Evolutionary conservation across 345 rosid species (phyloP), one percentile per base, ranked within the genome.

Genomic region (Brassica juncea): DNA sequence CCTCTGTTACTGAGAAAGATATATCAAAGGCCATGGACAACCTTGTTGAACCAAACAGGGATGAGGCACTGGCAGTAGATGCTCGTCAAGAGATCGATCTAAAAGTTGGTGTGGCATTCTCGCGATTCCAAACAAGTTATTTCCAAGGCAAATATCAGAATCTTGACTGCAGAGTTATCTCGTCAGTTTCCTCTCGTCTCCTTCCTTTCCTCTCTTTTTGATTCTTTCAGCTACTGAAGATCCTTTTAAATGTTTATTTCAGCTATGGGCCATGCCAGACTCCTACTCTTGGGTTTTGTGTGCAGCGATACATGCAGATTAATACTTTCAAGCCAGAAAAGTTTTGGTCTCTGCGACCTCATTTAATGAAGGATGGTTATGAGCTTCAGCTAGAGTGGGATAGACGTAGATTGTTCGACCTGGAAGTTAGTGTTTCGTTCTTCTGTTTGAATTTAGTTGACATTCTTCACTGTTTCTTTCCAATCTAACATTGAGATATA

Each of bases 71-170:
- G 80, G 92, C 99, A 69, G 99, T 94, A 59, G 99, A 94, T 89
- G 99, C 97, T 77, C 97, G 99, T 10, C 99, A 91, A 84, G 97
- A 94, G 89, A 94, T 94, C 82, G 99, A 94, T 88, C 85, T 94
- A 82, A 94, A 94, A 94, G 99, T 94, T 75, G 99, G 99, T 14
- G 97, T 94, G 60, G 95, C 99, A 73, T 94, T 94, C 87, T 92
- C 99, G 2, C 88, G 99, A 61, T 94, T 88, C 79, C 97, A 94
- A 77, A 94, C 99, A 71, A 85, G 86, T 87, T 92, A 81, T 86
- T 94, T 94, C 82, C 99, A 94, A 76, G 99, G 97, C 59, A 92
- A 90, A 88, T 94, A 94, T 87, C 97, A 94, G 83, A 89, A 84
- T 84, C 97, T 92, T 35, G 99, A 94, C 84, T 84, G 97, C 81